Percentiles rank a stretch among this genome's conserved stretches.
Conservation (phyloP, 495 filamentous ascomycete genomes). For the Amorphotheca resinae region DNA sequence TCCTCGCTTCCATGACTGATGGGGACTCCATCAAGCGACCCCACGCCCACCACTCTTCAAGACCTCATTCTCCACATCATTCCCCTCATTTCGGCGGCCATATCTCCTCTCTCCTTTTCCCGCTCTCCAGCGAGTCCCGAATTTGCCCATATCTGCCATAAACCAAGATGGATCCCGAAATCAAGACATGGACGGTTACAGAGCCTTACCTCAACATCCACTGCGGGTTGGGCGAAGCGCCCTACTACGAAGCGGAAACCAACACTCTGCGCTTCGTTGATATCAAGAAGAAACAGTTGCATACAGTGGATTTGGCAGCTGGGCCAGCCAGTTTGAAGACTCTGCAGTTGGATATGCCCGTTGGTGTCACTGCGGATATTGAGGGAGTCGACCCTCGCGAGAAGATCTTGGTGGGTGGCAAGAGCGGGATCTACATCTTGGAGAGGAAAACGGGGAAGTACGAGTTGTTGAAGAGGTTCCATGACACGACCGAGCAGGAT, state of each 20-base stretch:
- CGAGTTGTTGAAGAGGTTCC: constrained; percentile 48
- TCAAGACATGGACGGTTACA: constrained; percentile 19
- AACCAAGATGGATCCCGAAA: not conserved
- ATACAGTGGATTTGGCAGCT: constrained; percentile 54
- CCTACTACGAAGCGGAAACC: constrained; percentile 57
- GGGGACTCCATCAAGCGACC: not conserved
- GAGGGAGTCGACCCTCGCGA: constrained; percentile 48
- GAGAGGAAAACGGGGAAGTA: constrained; percentile 52
- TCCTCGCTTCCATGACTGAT: not conserved
- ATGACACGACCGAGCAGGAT: constrained; percentile 33
- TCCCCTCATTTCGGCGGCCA: not conserved
- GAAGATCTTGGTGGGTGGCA: constrained; percentile 65
- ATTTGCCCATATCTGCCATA: no score
- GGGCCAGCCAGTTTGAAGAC: constrained; percentile 52
- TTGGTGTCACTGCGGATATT: constrained; percentile 76
- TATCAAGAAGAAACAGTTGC: constrained; percentile 68
- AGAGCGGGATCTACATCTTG: constrained; percentile 66
- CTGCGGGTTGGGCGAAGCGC: constrained; percentile 71
- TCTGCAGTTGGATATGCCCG: constrained; percentile 52
- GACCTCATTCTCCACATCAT: not conserved
- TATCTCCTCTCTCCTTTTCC: not conserved
- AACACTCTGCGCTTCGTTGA: constrained; percentile 80
- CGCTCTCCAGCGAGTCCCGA: no score
- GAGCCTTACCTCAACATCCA: constrained; percentile 66
- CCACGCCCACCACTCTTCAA: not conserved